Conservation (phyloP, 768 basidiomycete genomes). For the Leccinum subgranulosum region DNA sequence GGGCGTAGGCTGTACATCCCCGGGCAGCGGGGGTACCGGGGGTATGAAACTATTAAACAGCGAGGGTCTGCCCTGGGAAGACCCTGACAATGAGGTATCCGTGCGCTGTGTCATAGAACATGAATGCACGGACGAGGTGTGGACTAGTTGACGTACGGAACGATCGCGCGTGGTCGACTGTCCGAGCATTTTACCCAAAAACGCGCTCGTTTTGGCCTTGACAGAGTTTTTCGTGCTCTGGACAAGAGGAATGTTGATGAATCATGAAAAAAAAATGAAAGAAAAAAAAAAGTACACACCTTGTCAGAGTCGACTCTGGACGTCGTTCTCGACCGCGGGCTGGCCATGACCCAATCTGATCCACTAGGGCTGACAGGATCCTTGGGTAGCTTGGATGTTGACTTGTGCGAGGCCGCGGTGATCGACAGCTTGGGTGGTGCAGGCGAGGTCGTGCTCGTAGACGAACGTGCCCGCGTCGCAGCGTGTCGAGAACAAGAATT, state of each 20-base stretch:
- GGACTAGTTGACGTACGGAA: conserved; percentile 45
- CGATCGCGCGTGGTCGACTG: conserved; percentile 63
- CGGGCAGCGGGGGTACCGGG: conserved; percentile 48
- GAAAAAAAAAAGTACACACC: conserved; percentile 33
- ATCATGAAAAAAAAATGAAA: not conserved
- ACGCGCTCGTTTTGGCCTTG: conserved; percentile 74
- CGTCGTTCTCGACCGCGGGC: conserved; percentile 41
- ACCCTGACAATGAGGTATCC: conserved; percentile 39
- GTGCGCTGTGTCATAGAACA: conserved; percentile 48
- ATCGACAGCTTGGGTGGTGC: conserved; percentile 35
- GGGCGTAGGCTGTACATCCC: conserved; percentile 37
- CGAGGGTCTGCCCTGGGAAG: conserved; percentile 26
- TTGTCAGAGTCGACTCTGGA: conserved; percentile 46
- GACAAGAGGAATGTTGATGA: not conserved
- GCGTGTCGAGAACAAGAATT: conserved; percentile 24
- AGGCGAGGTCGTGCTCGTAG: conserved; percentile 36
- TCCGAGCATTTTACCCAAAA: conserved; percentile 77
- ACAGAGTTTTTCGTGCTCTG: conserved; percentile 56
- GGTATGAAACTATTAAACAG: conserved; percentile 37
- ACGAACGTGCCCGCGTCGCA: conserved; percentile 40
- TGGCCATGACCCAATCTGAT: conserved; percentile 49
- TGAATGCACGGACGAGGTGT: conserved; percentile 5
- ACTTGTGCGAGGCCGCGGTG: conserved; percentile 28
- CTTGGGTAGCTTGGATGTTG: conserved; percentile 18
- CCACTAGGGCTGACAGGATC: conserved; percentile 34